Evolutionary conservation across 2,329 filamentous ascomycete genomes (phyloP).

Genomic region (Gnomoniopsis sp.): DNA sequence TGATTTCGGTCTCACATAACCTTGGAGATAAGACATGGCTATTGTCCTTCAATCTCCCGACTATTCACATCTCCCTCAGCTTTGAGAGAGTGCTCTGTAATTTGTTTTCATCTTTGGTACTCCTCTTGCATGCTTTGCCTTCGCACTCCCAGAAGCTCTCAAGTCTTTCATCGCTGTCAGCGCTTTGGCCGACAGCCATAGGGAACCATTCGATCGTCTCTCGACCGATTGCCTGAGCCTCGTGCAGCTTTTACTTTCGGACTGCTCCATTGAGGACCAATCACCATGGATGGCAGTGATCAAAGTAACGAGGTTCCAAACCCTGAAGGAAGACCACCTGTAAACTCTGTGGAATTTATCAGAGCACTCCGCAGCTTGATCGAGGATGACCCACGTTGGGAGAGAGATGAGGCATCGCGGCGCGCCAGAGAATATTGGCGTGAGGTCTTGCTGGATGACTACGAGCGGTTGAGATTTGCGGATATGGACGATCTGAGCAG

Average conservation of each 20-base stretch:
- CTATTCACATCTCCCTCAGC: conserved; percentile 6
- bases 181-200: background rate
- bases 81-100: background rate
- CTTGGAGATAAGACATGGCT: conserved; percentile 1
- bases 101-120: background rate
- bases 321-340: too few species aligned
- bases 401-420: too few species aligned
- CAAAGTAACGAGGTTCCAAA: too few species aligned
- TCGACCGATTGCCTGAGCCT: too few species aligned
- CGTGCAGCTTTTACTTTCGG: background rate
- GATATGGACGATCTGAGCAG: too few species aligned
- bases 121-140: background rate
- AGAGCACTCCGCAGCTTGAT: too few species aligned
- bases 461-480: background rate
- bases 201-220: background rate
- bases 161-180: background rate
- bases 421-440: too few species aligned
- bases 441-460: background rate
- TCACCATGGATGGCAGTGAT: background rate
- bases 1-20: background rate
- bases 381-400: too few species aligned
- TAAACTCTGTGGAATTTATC: too few species aligned
- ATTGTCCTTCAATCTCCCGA: conserved; percentile 6
- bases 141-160: background rate
- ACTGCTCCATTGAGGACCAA: background rate